A percentile compares a stretch with the other conserved stretches of the same genome.
Evolutionary conservation across 2,329 filamentous ascomycete genomes (phyloP).

Genomic region (Colletotrichum sp.): DNA sequence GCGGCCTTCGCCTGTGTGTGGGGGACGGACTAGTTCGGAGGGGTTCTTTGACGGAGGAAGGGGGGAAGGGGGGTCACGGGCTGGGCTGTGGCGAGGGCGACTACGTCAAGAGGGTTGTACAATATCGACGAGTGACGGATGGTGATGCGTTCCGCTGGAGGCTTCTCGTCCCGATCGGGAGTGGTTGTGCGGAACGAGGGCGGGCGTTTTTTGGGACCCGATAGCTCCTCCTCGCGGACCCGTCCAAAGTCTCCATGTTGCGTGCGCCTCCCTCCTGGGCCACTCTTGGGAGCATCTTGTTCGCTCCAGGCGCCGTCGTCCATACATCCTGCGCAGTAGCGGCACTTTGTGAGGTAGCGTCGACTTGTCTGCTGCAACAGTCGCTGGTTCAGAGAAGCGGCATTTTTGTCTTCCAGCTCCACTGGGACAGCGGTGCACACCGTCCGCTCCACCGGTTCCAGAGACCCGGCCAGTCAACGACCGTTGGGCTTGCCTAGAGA

Average conservation of each 20-base stretch:
- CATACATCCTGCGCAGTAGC: neutral
- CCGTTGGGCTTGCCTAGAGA: neutral
- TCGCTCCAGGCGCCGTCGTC: neutral
- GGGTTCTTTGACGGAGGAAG: neutral
- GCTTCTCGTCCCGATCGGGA: neutral
- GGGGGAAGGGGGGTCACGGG: conserved; percentile 4
- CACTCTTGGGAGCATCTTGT: neutral
- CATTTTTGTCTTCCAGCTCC: conserved; percentile 9
- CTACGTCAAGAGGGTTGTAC: conserved; percentile 19
- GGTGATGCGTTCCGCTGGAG: conserved; percentile 5
- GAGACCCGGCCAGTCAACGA: conserved; percentile 1
- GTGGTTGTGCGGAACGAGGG: neutral
- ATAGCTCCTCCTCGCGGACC: neutral
- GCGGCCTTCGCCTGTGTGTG: neutral
- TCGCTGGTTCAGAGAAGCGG: conserved; percentile 4
- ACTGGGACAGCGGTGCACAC: neutral
- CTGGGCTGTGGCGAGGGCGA: conserved; percentile 9
- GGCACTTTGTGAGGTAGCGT: neutral
- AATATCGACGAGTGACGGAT: neutral
- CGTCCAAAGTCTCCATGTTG: neutral
- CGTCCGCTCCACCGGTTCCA: conserved; percentile 11
- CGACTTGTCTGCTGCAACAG: conserved; percentile 2
- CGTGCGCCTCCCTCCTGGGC: neutral
- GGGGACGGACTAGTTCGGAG: neutral
- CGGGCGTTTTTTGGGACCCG: neutral